Evolutionary conservation across 495 filamentous ascomycete species (phyloP).

Genomic region (Jackrogersella minutella): DNA sequence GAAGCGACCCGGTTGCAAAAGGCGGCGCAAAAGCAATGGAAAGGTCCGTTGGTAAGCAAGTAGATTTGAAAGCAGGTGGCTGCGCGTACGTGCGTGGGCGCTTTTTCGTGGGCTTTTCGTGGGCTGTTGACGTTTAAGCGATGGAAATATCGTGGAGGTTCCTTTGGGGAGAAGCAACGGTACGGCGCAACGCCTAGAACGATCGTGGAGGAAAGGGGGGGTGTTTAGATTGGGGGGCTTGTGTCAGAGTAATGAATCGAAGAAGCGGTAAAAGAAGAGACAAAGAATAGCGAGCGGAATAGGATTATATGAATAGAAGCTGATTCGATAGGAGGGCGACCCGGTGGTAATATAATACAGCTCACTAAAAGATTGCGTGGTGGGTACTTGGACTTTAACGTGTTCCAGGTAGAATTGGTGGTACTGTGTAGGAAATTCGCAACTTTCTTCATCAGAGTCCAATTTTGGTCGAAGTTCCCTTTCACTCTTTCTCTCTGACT

Average conservation of each 20-base stretch:
- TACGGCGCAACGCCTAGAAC: conserved; percentile 40
- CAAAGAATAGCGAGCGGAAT: conserved; percentile 36
- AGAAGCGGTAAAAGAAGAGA: conserved; percentile 39
- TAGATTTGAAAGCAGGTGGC: conserved; percentile 17
- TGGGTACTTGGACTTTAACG: conserved; percentile 42
- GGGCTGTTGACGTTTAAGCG: conserved; percentile 28
- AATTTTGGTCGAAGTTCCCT: neutral
- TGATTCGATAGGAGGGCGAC: conserved; percentile 40
- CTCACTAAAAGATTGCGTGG: conserved; percentile 44
- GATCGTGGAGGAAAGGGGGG: conserved; percentile 34
- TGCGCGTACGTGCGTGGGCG: conserved; percentile 20
- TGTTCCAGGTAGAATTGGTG: conserved; percentile 43
- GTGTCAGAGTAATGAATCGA: conserved; percentile 35
- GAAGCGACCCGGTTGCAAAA: conserved; percentile 10
- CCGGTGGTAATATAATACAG: conserved; percentile 42
- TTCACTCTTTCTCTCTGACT: conserved; percentile 1
- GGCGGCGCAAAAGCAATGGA: conserved; percentile 13
- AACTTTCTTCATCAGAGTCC: conserved; percentile 16
- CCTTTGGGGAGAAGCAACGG: conserved; percentile 33
- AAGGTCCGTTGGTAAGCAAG: conserved; percentile 30
- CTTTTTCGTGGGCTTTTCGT: conserved; percentile 35
- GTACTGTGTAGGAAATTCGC: conserved; percentile 35
- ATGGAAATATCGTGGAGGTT: conserved; percentile 35
- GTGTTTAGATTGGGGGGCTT: conserved; percentile 35
- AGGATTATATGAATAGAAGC: conserved; percentile 40